Base-by-base conservation (phyloP, 805 yeast species). In the Candida xiaguanensis region DNA sequence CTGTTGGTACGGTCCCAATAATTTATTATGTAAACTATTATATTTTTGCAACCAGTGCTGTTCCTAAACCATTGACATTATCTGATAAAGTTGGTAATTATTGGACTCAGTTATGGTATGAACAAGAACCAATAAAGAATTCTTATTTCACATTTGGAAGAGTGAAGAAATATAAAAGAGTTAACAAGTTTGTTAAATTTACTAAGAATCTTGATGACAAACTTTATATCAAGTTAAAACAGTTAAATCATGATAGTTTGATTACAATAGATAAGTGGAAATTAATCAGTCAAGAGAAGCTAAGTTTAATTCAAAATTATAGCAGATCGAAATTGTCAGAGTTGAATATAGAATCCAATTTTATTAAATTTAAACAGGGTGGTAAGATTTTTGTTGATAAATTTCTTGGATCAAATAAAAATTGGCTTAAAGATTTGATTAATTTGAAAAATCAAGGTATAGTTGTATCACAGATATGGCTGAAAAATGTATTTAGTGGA, bases 61-160 rank as follows among this genome's bases (percentile, higher is more conserved):
- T 13, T n/a, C 15, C 20, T 12, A 34, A 38, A 16, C 31, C 33
- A 5, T 8, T 30, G 4, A 26, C 39, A 2, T 13, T 25, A 5
- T 13, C 34, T 14, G 43, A 34, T 20, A 32, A 41, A 16, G 11
- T 44, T 1, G 13, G n/a, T 28, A 19, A 36, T 12, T 33, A 36
- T 18, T 48, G 43, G 47, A 40, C 42, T 12, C 27, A 31, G 11
- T 17, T 46, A 17, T 27, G 42, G 4, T 48, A 42, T 36, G 52
- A 48, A 29, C 25, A 35, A 13, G 37, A 36, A 36, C 19, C 27
- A 11, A 12, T 22, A 3, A 15, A 24, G 5, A 13, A 12, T 8
- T 3, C 14, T 5, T 26, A 13, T 15, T 41, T 35, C 15, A 13
- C 32, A 12, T 44, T 39, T 36, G 14, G 31, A 8, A 26, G 12